Evolutionary conservation across 371 early-diverging fungal species (phyloP).

Genomic region (Mortierella sp.): DNA sequence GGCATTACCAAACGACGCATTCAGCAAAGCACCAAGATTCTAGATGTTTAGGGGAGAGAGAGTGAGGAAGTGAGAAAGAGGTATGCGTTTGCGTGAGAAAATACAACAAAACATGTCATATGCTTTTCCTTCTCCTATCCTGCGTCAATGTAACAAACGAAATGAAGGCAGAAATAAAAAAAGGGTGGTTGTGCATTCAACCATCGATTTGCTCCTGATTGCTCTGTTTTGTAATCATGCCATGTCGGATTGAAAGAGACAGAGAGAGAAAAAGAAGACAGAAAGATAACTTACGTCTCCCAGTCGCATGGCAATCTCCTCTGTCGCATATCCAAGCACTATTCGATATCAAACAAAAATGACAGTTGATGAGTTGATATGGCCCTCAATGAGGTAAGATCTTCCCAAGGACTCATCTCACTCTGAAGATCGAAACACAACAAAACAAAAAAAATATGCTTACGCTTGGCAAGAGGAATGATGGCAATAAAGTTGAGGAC

Average conservation of each 20-base stretch:
- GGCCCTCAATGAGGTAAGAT: not conserved
- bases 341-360: not conserved
- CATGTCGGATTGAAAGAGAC: not conserved
- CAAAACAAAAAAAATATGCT: not conserved
- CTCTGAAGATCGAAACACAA: not conserved
- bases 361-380: not conserved
- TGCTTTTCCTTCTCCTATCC: not conserved
- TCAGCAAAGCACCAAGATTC: conserved; percentile 92
- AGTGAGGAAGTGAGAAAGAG: not conserved
- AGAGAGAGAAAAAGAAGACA: not conserved
- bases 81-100: not conserved
- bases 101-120: not conserved
- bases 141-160: not conserved
- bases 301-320: conserved; percentile 62
- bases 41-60: conserved; percentile 17
- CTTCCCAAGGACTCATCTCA: not conserved
- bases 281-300: conserved; percentile 57
- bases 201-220: not conserved
- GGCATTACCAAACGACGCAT: conserved; percentile 90
- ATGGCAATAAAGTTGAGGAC: conserved; percentile 92
- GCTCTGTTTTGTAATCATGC: not conserved
- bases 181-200: not conserved
- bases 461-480: conserved; percentile 85
- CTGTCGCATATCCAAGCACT: conserved; percentile 75
- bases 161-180: not conserved